phyloP scores from a whole-genome alignment of 1,139 yeast species.

The Scheffersomyces cryptocercus region DNA sequence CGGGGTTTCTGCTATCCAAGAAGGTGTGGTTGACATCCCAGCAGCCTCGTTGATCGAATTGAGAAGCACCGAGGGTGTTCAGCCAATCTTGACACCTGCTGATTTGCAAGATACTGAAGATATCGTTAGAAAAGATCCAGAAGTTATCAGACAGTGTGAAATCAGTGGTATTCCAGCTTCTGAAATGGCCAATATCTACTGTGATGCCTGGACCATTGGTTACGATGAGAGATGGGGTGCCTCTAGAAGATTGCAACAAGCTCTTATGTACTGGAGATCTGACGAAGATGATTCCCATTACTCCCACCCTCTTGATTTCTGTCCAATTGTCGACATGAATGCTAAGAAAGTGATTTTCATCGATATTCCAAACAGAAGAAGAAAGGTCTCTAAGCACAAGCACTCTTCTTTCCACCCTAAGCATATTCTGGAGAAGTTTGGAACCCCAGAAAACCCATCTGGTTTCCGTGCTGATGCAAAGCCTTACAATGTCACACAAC shows the following conservation, averaged over 20 bases:
- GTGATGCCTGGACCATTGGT: conserved; percentile 87
- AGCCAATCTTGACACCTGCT: conserved; percentile 72
- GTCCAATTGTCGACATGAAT: conserved; percentile 80
- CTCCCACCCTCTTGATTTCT: conserved; percentile 80
- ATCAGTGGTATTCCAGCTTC: conserved; percentile 64
- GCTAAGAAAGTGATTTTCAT: conserved; percentile 66
- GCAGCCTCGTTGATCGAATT: conserved; percentile 47
- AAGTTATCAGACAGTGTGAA: conserved; percentile 71
- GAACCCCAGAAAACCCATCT: conserved; percentile 48
- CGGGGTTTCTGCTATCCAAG: conserved; percentile 63
- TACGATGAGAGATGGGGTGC: conserved; percentile 85
- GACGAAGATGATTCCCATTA: conserved; percentile 80
- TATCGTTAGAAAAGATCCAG: conserved; percentile 65
- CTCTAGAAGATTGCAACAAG: conserved; percentile 74
- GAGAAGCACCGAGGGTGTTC: conserved; percentile 57
- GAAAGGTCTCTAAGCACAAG: conserved; percentile 66
- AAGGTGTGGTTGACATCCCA: conserved; percentile 65
- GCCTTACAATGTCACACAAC: conserved; percentile 72
- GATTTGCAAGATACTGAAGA: conserved; percentile 66
- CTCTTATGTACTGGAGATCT: conserved; percentile 76
- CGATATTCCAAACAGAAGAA: conserved; percentile 74
- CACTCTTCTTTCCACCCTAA: conserved; percentile 71
- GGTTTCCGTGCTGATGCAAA: conserved; percentile 61
- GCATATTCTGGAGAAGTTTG: conserved; percentile 60
- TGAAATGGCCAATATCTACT: conserved; percentile 71